Conservation (phyloP, 1,284 basidiomycete genomes). For the Ustilago nuda region DNA sequence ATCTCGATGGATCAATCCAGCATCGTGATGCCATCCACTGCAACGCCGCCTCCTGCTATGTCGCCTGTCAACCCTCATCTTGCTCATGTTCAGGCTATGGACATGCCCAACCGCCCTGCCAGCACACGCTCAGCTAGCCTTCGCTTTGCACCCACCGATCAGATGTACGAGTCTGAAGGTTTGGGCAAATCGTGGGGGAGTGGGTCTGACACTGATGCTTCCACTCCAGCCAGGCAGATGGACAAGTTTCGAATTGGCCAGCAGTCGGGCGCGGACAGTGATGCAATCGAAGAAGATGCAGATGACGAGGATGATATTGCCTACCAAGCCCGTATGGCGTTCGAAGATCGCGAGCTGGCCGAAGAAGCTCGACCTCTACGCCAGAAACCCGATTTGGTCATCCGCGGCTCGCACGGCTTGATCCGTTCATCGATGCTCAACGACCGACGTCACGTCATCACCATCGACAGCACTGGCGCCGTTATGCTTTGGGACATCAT, state of each 20-base stretch:
- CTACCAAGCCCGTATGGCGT: constrained; percentile 68
- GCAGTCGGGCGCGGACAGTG: not conserved
- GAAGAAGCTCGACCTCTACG: constrained; percentile 80
- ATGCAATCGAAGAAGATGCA: constrained; percentile 12
- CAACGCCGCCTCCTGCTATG: constrained; percentile 27
- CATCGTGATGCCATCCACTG: constrained; percentile 34
- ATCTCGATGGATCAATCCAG: constrained; percentile 44
- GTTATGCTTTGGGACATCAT: constrained; percentile 94
- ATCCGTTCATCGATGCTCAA: constrained; percentile 86
- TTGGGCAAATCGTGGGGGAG: constrained; percentile 33
- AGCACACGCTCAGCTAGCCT: constrained; percentile 53
- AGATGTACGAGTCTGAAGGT: constrained; percentile 34
- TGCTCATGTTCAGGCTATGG: constrained; percentile 37
- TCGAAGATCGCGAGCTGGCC: constrained; percentile 83
- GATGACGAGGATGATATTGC: constrained; percentile 34
- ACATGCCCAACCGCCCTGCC: constrained; percentile 28
- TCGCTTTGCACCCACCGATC: constrained; percentile 50
- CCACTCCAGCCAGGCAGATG: constrained; percentile 16
- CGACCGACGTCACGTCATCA: constrained; percentile 89
- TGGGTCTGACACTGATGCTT: constrained; percentile 25
- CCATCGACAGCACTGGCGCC: constrained; percentile 84
- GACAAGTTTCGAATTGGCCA: constrained; percentile 20
- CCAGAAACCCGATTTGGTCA: constrained; percentile 77
- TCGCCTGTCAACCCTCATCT: constrained; percentile 34
- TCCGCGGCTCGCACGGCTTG: constrained; percentile 83